Base-by-base conservation (phyloP, 345 rosid genomes). In the Eucalyptus tenuipes region DNA sequence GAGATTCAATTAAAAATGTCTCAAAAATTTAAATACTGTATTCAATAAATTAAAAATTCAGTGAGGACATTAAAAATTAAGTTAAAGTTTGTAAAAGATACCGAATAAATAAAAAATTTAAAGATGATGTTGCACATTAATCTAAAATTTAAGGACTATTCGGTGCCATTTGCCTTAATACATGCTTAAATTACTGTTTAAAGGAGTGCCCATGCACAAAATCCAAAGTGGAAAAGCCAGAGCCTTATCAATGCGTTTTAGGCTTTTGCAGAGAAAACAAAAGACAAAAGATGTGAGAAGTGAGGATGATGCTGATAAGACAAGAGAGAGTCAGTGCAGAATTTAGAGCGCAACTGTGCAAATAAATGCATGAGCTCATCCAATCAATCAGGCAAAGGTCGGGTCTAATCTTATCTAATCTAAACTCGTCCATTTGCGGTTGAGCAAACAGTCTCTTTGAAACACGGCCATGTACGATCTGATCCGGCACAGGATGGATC, bases 11-110 rank as follows among this genome's bases (percentile, higher is more conserved):
- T 22, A 4, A 55, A 24, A 0, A 24, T 55, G 3, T 24, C 24
- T 22, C 0, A 24, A 55, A 55, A 1, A 0, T 9, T 55, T 1
- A 55, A 55, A 10, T 5, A 55, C 0, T 4, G 0, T 55, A 55
- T 22, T 55, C 5, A 8, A 55, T 55, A 55, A 0, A 8, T 55
- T 22, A 55, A 55, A 55, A 55, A 22, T 55, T 55, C 6, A 55
- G 0, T 0, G 1, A 9, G 3, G 0, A 55, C 27, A 22, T 55
- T 55, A 55, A 1, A 55, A 22, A 24, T 24, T 22, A 55, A 52
- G 57, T 52, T 0, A 52, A 52, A 52, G 0, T 52, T 7, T 52
- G 4, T 52, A 52, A 52, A 52, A 52, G 2, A 7, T 2, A 18
- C 0, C 3, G 0, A 9, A 55, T 24, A 55, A 55, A 4, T 55